A percentile compares a stretch with the other conserved stretches of the same genome.
Evolutionary conservation across 306 rosid species (phyloP).

Genomic region (Sicyos baderoa): DNA sequence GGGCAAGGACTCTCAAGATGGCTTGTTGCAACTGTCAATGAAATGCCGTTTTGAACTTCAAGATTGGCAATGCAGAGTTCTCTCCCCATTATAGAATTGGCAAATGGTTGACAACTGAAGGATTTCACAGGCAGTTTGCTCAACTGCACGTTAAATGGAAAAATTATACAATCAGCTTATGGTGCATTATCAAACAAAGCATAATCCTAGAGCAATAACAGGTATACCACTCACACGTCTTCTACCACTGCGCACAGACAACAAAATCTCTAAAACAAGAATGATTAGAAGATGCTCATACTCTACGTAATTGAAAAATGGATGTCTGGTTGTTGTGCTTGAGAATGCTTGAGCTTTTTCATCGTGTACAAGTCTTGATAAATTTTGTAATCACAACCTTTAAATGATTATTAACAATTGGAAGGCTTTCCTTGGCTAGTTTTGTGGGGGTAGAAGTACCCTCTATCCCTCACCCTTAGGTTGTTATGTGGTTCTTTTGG

Average conservation of each 20-base stretch:
- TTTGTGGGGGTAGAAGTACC: no score
- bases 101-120: conserved; percentile 49
- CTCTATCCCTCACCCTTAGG: no score
- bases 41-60: conserved; percentile 40
- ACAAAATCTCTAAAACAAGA: neutral
- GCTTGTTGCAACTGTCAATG: conserved; percentile 71
- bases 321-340: neutral
- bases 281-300: conserved; percentile 6
- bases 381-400: no score
- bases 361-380: no score
- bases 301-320: neutral
- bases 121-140: conserved; percentile 71
- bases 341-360: neutral
- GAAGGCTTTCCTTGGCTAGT: no score
- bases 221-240: no score
- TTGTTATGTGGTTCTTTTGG: no score
- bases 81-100: conserved; percentile 75
- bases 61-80: conserved; percentile 73
- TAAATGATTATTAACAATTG: no score
- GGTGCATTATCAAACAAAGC: neutral
- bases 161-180: neutral
- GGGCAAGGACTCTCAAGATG: conserved; percentile 97
- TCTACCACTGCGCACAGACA: neutral
- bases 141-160: conserved; percentile 39
- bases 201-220: neutral